Conservation (phyloP, 2,329 filamentous ascomycete species). For the Neurospora sp. region DNA sequence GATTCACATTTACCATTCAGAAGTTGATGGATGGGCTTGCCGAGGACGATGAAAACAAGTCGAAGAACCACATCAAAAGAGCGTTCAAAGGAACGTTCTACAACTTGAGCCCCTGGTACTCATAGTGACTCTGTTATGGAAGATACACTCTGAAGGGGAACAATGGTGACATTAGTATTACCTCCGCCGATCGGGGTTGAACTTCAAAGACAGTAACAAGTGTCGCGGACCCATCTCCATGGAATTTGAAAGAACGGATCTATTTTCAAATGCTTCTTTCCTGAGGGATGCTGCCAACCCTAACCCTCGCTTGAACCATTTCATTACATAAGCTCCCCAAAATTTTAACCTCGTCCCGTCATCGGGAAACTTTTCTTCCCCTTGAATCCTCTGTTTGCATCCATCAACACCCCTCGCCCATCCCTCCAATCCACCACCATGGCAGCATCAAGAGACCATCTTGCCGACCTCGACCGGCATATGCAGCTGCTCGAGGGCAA, state of each 20-base stretch:
- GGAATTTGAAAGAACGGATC: not conserved
- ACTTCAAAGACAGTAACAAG: not conserved
- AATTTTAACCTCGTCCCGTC: not conserved
- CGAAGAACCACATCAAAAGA: not conserved
- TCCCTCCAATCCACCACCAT: slow-evolving; percentile 20
- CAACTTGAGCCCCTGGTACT: too few species aligned
- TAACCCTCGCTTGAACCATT: not conserved
- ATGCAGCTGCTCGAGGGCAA: slow-evolving; percentile 66
- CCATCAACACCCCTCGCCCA: slow-evolving; percentile 1
- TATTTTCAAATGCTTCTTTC: not conserved
- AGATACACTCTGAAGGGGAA: not conserved
- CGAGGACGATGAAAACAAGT: not conserved
- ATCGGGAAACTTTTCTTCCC: not conserved
- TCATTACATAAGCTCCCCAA: not conserved
- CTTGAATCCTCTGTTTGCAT: not conserved
- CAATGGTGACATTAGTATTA: not conserved
- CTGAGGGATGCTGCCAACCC: not conserved
- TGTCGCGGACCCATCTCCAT: not conserved
- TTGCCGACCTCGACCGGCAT: slow-evolving; percentile 65
- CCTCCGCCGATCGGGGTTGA: not conserved
- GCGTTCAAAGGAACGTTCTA: not conserved
- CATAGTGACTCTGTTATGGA: too few species aligned
- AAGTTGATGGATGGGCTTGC: not conserved
- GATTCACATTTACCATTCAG: not conserved
- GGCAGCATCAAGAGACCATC: slow-evolving; percentile 35